A percentile compares a stretch with the other conserved stretches of the same genome.
Evolutionary conservation across 2,329 filamentous ascomycete genomes (phyloP).

Genomic region (Verticillium nonalfalfae): DNA sequence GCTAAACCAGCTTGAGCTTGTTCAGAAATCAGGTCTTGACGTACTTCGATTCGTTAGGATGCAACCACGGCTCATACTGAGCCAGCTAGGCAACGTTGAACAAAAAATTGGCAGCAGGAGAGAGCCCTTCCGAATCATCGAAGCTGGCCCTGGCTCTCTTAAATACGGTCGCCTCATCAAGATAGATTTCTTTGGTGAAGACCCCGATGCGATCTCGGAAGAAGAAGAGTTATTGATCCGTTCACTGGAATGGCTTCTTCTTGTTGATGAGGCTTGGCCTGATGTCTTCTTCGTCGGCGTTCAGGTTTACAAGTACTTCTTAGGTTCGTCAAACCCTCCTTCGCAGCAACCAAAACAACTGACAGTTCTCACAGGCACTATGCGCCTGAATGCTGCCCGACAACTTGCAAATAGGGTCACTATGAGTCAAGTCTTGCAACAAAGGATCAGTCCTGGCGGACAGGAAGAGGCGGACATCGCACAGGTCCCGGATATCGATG

Average conservation of each 20-base stretch:
- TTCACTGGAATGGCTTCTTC: constrained; percentile 77
- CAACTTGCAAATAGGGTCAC: constrained; percentile 43
- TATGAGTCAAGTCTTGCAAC: constrained; percentile 40
- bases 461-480: constrained; percentile 23
- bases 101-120: neutral
- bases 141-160: constrained; percentile 41
- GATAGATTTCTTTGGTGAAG: constrained; percentile 63
- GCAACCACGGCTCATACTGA: constrained; percentile 50
- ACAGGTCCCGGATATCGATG: constrained; percentile 27
- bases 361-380: constrained; percentile 30
- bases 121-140: constrained; percentile 42
- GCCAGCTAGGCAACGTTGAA: constrained; percentile 27
- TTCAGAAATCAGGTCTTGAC: constrained; percentile 69
- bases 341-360: constrained; percentile 16
- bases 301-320: constrained; percentile 74
- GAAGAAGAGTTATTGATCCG: constrained; percentile 69
- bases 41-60: constrained; percentile 65
- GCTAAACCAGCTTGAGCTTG: constrained; percentile 62
- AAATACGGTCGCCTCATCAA: constrained; percentile 59
- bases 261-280: constrained; percentile 66
- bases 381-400: constrained; percentile 48
- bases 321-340: constrained; percentile 54
- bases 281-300: constrained; percentile 63
- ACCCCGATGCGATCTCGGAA: constrained; percentile 44
- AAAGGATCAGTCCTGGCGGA: constrained; percentile 28